A percentile compares a stretch with the other conserved stretches of the same genome.
Conservation (phyloP, 768 basidiomycete genomes). For the Leccinum pellstonianum region DNA sequence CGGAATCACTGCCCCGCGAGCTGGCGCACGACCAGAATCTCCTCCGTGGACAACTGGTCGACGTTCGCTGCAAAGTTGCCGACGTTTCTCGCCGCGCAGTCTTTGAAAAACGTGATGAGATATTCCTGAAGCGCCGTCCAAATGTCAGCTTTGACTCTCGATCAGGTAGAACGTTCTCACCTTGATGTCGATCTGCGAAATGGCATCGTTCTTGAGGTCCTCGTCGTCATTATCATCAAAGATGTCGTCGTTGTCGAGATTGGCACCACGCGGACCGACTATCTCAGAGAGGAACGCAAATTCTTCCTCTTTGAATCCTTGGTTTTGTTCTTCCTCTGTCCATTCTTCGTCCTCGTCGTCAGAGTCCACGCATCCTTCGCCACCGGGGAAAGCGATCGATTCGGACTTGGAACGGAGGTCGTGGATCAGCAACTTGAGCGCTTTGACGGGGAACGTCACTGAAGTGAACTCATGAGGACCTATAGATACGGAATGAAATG, state of each 20-base stretch:
- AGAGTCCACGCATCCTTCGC: slow-evolving; percentile 59
- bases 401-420: slow-evolving; percentile 84
- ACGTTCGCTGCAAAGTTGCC: slow-evolving; percentile 61
- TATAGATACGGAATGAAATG: slow-evolving; percentile 33
- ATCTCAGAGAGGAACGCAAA: slow-evolving; percentile 82
- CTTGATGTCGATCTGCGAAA: slow-evolving; percentile 82
- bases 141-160: slow-evolving; percentile 17
- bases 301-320: slow-evolving; percentile 67
- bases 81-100: slow-evolving; percentile 62
- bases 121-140: slow-evolving; percentile 48
- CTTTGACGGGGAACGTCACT: slow-evolving; percentile 89
- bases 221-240: slow-evolving; percentile 77
- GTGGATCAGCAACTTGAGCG: slow-evolving; percentile 82
- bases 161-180: slow-evolving; percentile 27
- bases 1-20: slow-evolving; percentile 36
- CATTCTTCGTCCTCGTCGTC: slow-evolving; percentile 95
- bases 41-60: slow-evolving; percentile 68
- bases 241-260: slow-evolving; percentile 78
- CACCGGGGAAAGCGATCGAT: slow-evolving; percentile 59
- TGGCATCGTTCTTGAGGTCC: slow-evolving; percentile 81
- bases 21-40: slow-evolving; percentile 61
- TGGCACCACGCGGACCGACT: slow-evolving; percentile 69
- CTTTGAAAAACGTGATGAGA: slow-evolving; percentile 65
- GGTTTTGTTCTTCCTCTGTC: slow-evolving; percentile 79
- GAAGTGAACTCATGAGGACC: slow-evolving; percentile 85